Evolutionary conservation across 306 rosid genomes (phyloP).

Genomic region (Prinsepia uniflora): DNA sequence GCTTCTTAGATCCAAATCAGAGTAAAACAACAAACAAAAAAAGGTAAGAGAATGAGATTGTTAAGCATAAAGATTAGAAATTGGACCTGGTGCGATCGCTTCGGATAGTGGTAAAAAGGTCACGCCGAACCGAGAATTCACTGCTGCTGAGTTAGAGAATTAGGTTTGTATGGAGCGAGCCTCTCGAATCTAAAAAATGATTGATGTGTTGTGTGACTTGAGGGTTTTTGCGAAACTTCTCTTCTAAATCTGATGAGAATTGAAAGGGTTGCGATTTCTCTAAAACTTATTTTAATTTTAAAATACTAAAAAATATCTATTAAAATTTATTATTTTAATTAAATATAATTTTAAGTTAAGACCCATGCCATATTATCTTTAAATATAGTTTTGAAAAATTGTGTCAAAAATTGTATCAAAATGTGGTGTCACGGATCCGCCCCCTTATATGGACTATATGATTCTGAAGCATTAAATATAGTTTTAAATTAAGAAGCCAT

Average conservation of each 20-base stretch:
- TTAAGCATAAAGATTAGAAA: constrained; percentile 3
- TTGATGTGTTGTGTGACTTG: not conserved
- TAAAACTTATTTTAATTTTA: too few relatives aligned
- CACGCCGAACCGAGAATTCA: constrained; percentile 5
- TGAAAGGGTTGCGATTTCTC: not conserved
- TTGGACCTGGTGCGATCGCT: constrained; percentile 2
- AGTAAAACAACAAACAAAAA: not conserved
- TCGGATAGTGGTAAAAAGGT: not conserved
- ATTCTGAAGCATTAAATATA: too few relatives aligned
- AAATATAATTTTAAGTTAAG: too few relatives aligned
- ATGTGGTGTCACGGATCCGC: too few relatives aligned
- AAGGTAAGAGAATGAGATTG: not conserved
- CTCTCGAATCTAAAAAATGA: not conserved
- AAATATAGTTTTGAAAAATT: too few relatives aligned
- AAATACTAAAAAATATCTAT: too few relatives aligned
- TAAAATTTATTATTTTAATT: too few relatives aligned
- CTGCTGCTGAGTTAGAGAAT: constrained; percentile 10
- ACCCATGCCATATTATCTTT: too few relatives aligned
- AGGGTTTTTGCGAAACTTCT: not conserved
- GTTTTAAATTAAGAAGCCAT: too few relatives aligned
- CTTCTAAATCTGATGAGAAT: not conserved
- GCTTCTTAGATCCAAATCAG: constrained; percentile 7
- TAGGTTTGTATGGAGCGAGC: not conserved
- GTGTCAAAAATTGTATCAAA: too few relatives aligned
- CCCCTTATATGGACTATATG: too few relatives aligned